A percentile compares a stretch with the other conserved stretches of the same genome.
Conservation (phyloP, 306 rosid species). For the Macrotyloma uniflorum region DNA sequence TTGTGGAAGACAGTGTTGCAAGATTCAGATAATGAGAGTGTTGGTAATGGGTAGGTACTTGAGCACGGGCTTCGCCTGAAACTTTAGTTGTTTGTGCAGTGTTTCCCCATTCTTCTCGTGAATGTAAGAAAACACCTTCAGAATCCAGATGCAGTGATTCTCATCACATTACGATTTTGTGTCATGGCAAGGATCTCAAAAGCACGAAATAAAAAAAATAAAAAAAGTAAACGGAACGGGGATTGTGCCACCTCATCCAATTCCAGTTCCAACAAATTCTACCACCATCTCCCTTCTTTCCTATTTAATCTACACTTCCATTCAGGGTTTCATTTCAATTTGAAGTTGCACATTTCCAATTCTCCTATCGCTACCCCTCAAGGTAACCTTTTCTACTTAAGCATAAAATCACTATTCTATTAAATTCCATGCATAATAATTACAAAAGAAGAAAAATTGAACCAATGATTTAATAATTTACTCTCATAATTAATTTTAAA, state of each 20-base stretch:
- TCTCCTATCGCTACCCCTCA: not conserved
- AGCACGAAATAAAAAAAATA: not conserved
- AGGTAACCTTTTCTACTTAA: not conserved
- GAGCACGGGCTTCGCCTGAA: conserved; percentile 41
- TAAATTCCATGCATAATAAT: not conserved
- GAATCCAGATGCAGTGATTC: conserved; percentile 24
- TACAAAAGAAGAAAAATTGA: no score
- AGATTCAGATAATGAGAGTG: not conserved
- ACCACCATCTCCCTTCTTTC: not conserved
- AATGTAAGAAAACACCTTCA: conserved; percentile 10
- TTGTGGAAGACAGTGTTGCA: not conserved
- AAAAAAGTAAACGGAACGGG: not conserved
- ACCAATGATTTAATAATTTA: no score
- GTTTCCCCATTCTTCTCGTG: conserved; percentile 50
- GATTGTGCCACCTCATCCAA: conserved; percentile 28
- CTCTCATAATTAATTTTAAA: not conserved
- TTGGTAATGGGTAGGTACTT: not conserved
- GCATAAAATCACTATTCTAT: not conserved
- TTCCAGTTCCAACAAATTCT: not conserved
- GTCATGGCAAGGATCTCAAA: not conserved
- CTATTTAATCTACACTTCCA: conserved; percentile 11
- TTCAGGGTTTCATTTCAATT: not conserved
- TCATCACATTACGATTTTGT: not conserved
- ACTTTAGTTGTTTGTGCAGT: not conserved
- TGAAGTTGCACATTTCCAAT: not conserved